Conservation (phyloP, 352 stramenopile genomes). For the Globisporangium acanthophoron region DNA sequence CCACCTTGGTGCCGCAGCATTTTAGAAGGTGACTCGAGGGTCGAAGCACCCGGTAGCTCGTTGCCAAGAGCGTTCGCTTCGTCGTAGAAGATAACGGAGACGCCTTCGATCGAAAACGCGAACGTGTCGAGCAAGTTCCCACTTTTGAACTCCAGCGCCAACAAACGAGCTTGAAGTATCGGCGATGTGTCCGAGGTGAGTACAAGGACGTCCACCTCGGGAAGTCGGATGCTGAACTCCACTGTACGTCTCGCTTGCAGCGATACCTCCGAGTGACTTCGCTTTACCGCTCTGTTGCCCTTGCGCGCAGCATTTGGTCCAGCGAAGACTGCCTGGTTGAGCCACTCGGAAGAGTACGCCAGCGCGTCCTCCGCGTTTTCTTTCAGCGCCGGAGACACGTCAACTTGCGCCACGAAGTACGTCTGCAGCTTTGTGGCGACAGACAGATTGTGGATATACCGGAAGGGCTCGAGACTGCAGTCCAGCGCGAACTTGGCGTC, state of each 20-base stretch:
- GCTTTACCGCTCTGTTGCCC: background rate
- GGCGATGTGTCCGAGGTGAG: constrained; percentile 57
- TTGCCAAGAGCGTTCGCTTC: constrained; percentile 4
- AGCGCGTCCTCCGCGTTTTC: constrained; percentile 54
- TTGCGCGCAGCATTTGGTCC: constrained; percentile 3
- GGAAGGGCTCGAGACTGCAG: constrained; percentile 54
- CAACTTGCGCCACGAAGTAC: constrained; percentile 57
- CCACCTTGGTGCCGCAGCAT: constrained; percentile 11
- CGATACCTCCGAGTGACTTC: background rate
- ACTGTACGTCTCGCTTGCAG: constrained; percentile 12
- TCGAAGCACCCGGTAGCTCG: background rate
- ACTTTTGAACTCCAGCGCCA: constrained; percentile 50
- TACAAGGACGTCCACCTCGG: constrained; percentile 58
- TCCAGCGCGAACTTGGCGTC: constrained; percentile 50
- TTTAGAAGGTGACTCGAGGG: background rate
- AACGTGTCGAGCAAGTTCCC: constrained; percentile 46
- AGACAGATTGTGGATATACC: constrained; percentile 69
- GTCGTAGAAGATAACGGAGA: constrained; percentile 64
- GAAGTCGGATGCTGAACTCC: constrained; percentile 49
- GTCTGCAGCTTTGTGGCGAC: constrained; percentile 54
- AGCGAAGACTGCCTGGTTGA: constrained; percentile 49
- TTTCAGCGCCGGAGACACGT: constrained; percentile 34
- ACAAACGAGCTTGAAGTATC: constrained; percentile 52
- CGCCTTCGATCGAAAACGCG: constrained; percentile 42
- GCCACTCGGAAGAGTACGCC: constrained; percentile 38